phyloP scores from a whole-genome alignment of 805 yeast genomes.

The Limtongia smithiae region DNA sequence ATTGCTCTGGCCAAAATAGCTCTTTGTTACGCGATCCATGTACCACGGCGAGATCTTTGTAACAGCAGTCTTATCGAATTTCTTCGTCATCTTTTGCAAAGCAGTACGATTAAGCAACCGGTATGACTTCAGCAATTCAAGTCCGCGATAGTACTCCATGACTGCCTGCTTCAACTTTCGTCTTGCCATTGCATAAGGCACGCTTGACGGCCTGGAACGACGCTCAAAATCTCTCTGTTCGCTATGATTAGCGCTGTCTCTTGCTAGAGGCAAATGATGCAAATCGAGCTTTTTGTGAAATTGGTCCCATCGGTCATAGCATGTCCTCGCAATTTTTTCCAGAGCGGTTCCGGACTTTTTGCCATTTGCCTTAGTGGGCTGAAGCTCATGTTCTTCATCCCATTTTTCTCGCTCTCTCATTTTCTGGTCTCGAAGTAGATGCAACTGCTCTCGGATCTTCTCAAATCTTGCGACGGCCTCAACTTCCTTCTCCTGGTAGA shows the following conservation, averaged over 20 bases:
- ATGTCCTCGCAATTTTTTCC: neutral
- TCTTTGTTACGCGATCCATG: conserved; percentile 53
- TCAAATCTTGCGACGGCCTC: conserved; percentile 58
- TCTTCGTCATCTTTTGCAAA: conserved; percentile 81
- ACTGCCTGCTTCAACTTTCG: conserved; percentile 48
- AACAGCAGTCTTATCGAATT: conserved; percentile 73
- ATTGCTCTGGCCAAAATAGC: conserved; percentile 62
- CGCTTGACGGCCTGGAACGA: conserved; percentile 3
- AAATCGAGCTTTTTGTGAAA: conserved; percentile 22
- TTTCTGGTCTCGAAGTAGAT: conserved; percentile 57
- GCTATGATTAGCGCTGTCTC: neutral
- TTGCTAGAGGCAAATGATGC: conserved; percentile 23
- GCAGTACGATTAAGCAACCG: conserved; percentile 80
- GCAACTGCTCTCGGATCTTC: conserved; percentile 64
- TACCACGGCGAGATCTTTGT: conserved; percentile 46
- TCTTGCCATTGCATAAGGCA: conserved; percentile 22
- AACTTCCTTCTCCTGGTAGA: conserved; percentile 58
- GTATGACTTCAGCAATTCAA: conserved; percentile 68
- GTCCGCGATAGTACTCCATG: conserved; percentile 66
- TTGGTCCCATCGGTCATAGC: conserved; percentile 5
- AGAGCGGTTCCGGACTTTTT: neutral
- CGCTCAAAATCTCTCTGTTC: conserved; percentile 17
- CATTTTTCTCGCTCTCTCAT: conserved; percentile 26
- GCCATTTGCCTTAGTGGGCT: conserved; percentile 5
- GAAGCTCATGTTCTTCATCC: neutral